Evolutionary conservation across 1,139 yeast genomes (phyloP).

Genomic region (Ogataea hybrid): DNA sequence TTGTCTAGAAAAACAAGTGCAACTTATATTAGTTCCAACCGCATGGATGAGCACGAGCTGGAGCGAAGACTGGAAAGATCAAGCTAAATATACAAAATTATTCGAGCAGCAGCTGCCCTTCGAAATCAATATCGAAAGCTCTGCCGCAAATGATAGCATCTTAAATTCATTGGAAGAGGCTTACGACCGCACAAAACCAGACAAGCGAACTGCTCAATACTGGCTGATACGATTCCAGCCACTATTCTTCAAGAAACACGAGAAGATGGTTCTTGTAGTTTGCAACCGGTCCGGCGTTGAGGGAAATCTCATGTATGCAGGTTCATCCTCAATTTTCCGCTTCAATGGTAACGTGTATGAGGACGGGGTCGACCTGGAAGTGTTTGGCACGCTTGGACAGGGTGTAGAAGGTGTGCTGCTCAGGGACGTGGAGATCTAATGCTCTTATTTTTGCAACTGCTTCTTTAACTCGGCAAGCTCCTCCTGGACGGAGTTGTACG

Average conservation of each 20-base stretch:
- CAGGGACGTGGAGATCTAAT: conserved; percentile 49
- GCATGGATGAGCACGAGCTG: conserved; percentile 65
- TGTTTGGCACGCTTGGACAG: conserved; percentile 56
- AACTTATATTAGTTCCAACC: conserved; percentile 73
- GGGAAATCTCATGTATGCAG: conserved; percentile 67
- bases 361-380: conserved; percentile 32
- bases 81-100: conserved; percentile 17
- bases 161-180: conserved; percentile 8
- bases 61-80: conserved; percentile 25
- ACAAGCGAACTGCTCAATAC: conserved; percentile 37
- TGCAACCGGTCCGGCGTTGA: conserved; percentile 80
- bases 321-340: conserved; percentile 58
- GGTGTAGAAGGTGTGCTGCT: conserved; percentile 61
- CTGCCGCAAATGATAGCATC: conserved; percentile 2
- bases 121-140: conserved; percentile 16
- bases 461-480: conserved; percentile 21
- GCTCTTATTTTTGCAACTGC: conserved; percentile 6
- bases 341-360: conserved; percentile 36
- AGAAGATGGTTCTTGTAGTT: conserved; percentile 39
- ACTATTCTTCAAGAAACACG: conserved; percentile 30
- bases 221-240: conserved; percentile 70
- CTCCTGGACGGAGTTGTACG: conserved; percentile 25
- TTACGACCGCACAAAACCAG: conserved; percentile 20
- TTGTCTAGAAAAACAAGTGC: conserved; percentile 47
- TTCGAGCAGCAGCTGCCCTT: conserved; percentile 16